Base-by-base conservation (phyloP, 768 basidiomycete species). In the Rhodosporidiobolus sp. region DNA sequence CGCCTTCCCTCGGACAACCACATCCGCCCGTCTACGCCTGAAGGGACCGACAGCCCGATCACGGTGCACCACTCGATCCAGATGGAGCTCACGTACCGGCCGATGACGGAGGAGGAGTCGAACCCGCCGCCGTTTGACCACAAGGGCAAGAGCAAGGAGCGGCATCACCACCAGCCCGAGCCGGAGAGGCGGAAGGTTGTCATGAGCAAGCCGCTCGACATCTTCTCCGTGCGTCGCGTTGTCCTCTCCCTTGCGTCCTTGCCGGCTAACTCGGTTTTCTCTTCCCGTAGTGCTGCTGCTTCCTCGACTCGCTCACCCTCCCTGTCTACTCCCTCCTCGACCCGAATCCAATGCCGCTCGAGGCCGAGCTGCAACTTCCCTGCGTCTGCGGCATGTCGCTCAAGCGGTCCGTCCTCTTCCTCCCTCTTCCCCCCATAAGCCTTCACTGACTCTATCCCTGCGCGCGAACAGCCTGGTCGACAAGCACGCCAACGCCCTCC, bases 1-100 rank as follows among this genome's bases (percentile, higher is more conserved):
- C 69, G 77, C 1, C 26, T 77, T 5, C 77, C 77, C 4, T 73
- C 70, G 65, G 74, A 76, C 65, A 70, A 73, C 53, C 50, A 54
- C 55, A 61, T 76, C 46, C 74, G 77, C 14, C 77, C 77, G 6
- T 56, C 66, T 20, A 76, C 77, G 28, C 71, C 63, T 20, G 64
- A 62, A 9, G 72, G 71, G 5, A 76, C 74, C 11, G 55, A 66
- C 22, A 60, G 66, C 3, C 68, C 71, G 19, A 73, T 77, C 65
- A 32, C 34, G 9, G 69, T 71, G 16, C 32, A 24, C 28, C 77
- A 77, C 52, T 50, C 55, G 71, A 72, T 72, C 20, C 61, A 66
- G 57, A 63, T 63, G 61, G 71, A 72, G 43, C 22, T 72, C 34
- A 72, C 71, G 24, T 72, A 67, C 28, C 48, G 71, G 17, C 62